These are phyloP conservation scores for Ogataea angusta DNA, from an alignment of 805 yeast species.

Conservation along the genomic window DNA sequence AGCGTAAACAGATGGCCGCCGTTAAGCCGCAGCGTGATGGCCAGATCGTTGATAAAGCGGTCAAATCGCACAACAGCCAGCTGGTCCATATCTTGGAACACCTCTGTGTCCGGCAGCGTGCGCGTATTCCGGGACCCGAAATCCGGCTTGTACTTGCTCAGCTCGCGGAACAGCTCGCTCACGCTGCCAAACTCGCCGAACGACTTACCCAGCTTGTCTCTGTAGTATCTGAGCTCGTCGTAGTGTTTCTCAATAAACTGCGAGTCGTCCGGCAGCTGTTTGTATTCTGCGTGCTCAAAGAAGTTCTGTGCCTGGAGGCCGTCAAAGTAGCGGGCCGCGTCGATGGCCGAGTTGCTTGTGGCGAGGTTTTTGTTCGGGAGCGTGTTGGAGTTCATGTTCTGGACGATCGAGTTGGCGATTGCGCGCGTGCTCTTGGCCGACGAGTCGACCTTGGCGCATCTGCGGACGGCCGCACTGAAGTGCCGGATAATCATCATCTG, in stretches of 20 bases:
- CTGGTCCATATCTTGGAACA: constrained; percentile 15
- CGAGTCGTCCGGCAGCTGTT: constrained; percentile 52
- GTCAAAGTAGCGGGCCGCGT: constrained; percentile 27
- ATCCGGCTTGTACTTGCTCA: constrained; percentile 35
- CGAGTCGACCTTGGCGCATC: constrained; percentile 20
- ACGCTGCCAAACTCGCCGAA: constrained; percentile 40
- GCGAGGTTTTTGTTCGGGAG: constrained; percentile 13
- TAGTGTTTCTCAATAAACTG: constrained; percentile 49
- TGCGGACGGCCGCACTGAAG: not conserved
- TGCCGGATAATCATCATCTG: constrained; percentile 1
- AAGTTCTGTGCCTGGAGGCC: constrained; percentile 11
- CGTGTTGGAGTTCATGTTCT: constrained; percentile 17
- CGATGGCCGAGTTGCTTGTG: constrained; percentile 25
- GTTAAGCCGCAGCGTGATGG: constrained; percentile 44
- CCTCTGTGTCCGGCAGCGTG: constrained; percentile 5
- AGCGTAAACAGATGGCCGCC: constrained; percentile 58
- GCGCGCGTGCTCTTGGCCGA: constrained; percentile 15
- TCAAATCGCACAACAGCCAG: constrained; percentile 21
- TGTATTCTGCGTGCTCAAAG: constrained; percentile 31
- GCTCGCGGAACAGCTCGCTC: constrained; percentile 36
- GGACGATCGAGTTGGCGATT: constrained; percentile 21
- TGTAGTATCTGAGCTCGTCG: constrained; percentile 37
- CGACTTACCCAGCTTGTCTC: constrained; percentile 30
- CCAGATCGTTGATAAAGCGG: constrained; percentile 40
- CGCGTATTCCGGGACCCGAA: not conserved